phyloP scores from a whole-genome alignment of 352 stramenopile species.

The Pythium scleroteichum region DNA sequence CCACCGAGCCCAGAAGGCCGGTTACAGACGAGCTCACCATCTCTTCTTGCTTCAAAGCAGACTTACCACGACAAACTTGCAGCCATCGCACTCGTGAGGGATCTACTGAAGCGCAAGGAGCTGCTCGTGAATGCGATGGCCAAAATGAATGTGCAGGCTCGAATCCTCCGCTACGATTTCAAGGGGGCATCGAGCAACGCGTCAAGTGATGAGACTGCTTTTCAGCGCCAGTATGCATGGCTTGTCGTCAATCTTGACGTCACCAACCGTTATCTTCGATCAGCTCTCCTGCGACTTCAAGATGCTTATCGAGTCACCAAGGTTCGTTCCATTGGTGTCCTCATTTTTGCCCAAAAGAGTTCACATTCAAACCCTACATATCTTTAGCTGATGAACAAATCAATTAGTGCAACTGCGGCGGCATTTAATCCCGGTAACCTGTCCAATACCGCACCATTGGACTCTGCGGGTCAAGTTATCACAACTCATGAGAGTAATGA shows the following conservation, averaged over 20 bases:
- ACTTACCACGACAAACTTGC: constrained; percentile 43
- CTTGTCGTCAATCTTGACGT: constrained; percentile 62
- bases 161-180: constrained; percentile 18
- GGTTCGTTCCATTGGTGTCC: constrained; percentile 1
- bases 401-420: too few species aligned
- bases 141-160: constrained; percentile 47
- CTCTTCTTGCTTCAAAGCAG: constrained; percentile 6
- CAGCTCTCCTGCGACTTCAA: constrained; percentile 64
- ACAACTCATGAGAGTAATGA: not conserved
- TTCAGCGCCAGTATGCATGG: constrained; percentile 70
- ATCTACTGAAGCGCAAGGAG: constrained; percentile 76
- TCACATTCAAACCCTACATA: too few species aligned
- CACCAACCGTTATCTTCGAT: constrained; percentile 60
- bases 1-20: not conserved
- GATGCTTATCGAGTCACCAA: constrained; percentile 23
- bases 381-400: too few species aligned
- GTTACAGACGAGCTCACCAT: not conserved
- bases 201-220: constrained; percentile 30
- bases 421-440: too few species aligned
- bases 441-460: too few species aligned
- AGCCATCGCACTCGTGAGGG: constrained; percentile 50
- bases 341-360: too few species aligned
- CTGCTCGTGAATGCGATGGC: constrained; percentile 49
- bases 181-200: constrained; percentile 24
- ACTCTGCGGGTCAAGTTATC: too few species aligned